phyloP scores from a whole-genome alignment of 176 grass and related monocot species.

The Ampelocalamus luodianensis region DNA sequence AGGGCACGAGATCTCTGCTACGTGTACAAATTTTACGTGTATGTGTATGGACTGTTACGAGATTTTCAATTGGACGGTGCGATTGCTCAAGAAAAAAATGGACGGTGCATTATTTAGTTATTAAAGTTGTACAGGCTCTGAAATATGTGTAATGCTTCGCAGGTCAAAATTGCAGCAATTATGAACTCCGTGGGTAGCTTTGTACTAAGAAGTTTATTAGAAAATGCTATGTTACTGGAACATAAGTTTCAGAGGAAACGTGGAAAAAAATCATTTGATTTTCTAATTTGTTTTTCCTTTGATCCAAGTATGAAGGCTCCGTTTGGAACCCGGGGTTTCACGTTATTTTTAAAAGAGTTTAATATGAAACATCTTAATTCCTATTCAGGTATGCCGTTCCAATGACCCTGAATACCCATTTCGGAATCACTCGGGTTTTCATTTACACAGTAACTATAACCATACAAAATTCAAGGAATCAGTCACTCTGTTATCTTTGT shows the following conservation, averaged over 20 bases:
- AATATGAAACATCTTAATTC: too few relatives aligned
- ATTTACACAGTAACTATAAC: too few relatives aligned
- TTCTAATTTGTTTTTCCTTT: not conserved
- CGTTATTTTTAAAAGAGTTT: not conserved
- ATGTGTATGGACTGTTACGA: not conserved
- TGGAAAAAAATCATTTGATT: not conserved
- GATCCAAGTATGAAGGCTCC: not conserved
- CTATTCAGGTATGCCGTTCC: not conserved
- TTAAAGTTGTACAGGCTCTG: not conserved
- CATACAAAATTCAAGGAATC: not conserved
- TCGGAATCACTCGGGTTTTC: not conserved
- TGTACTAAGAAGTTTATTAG: not conserved
- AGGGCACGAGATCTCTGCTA: not conserved
- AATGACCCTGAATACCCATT: not conserved
- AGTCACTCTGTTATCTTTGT: not conserved
- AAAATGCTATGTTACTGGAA: not conserved
- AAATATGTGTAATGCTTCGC: not conserved
- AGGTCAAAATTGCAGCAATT: not conserved
- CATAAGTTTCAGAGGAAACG: not conserved
- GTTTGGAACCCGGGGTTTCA: accelerated
- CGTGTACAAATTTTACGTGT: not conserved
- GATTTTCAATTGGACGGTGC: not conserved
- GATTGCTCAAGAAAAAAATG: not conserved
- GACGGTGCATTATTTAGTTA: not conserved
- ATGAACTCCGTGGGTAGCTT: not conserved